Evolutionary conservation across 371 early-diverging fungal genomes (phyloP).

Genomic region (Mortierella sp.): DNA sequence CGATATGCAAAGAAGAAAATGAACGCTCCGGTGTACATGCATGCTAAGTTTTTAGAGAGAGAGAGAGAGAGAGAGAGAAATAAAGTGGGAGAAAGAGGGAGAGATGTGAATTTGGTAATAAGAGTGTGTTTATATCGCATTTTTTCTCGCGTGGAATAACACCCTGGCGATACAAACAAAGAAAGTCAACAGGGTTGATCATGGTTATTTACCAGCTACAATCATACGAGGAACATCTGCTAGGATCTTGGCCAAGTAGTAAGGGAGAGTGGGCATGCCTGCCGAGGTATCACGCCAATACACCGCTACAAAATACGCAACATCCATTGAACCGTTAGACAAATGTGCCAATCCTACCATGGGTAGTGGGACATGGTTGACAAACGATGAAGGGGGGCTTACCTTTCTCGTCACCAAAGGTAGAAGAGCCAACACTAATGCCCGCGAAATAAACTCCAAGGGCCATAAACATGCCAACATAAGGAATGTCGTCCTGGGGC

Average conservation of each 20-base stretch:
- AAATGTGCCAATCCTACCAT: not conserved
- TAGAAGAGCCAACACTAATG: constrained; percentile 53
- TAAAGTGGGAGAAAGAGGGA: not conserved
- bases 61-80: not conserved
- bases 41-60: constrained; percentile 6
- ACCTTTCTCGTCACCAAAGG: constrained; percentile 57
- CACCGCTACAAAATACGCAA: constrained; percentile 45
- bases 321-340: not conserved
- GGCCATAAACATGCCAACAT: constrained; percentile 59
- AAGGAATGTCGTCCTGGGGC: constrained; percentile 43
- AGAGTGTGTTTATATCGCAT: not conserved
- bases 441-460: constrained; percentile 61
- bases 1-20: constrained; percentile 64
- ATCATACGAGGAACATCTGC: constrained; percentile 68
- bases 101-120: not conserved
- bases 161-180: not conserved
- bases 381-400: not conserved
- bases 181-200: not conserved
- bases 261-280: constrained; percentile 65
- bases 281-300: constrained; percentile 67
- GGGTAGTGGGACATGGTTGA: not conserved
- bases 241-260: constrained; percentile 65
- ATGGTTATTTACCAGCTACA: constrained; percentile 53
- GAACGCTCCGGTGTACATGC: constrained; percentile 64
- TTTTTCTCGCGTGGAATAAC: not conserved